Percentiles rank a stretch among this genome's conserved stretches.
Evolutionary conservation across 805 yeast species (phyloP).

Genomic region (Candida cerambycidarum): DNA sequence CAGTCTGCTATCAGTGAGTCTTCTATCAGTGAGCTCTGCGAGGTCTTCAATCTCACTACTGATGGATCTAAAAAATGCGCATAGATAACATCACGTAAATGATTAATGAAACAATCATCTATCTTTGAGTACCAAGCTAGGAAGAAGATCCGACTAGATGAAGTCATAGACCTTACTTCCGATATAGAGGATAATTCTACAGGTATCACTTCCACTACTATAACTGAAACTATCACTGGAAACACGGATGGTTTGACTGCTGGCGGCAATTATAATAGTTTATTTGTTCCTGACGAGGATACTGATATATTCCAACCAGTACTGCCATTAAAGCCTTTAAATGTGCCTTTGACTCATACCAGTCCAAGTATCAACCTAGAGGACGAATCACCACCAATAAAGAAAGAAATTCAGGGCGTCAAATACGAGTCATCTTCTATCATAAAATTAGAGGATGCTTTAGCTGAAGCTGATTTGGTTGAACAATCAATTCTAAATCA

Average conservation of each 20-base stretch:
- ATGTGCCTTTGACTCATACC: too few species aligned
- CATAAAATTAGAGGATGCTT: too few species aligned
- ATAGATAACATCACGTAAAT: slow-evolving; percentile 1
- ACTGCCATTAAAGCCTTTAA: too few species aligned
- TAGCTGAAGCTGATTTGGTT: too few species aligned
- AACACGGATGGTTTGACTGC: too few species aligned
- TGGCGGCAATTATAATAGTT: slow-evolving; percentile 1
- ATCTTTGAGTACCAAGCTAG: slow-evolving; percentile 5
- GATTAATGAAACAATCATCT: slow-evolving; percentile 9
- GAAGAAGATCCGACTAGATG: not conserved
- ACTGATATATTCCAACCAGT: not conserved
- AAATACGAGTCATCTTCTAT: too few species aligned
- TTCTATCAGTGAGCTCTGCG: too few species aligned
- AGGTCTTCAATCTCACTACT: slow-evolving; percentile 31
- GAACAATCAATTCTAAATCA: too few species aligned
- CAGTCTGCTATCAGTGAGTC: too few species aligned
- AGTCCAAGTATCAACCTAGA: not conserved
- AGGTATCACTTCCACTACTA: too few species aligned
- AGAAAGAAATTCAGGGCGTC: too few species aligned
- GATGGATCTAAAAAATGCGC: not conserved
- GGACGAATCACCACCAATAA: not conserved
- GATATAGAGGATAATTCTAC: slow-evolving; percentile 1
- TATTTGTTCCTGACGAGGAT: not conserved
- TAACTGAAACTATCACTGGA: too few species aligned
- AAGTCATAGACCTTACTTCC: slow-evolving; percentile 4